A percentile compares a stretch with the other conserved stretches of the same genome.
These are phyloP conservation scores for Dendrobium nobile DNA, from an alignment of 106 monocot species.

Conservation along the genomic window DNA sequence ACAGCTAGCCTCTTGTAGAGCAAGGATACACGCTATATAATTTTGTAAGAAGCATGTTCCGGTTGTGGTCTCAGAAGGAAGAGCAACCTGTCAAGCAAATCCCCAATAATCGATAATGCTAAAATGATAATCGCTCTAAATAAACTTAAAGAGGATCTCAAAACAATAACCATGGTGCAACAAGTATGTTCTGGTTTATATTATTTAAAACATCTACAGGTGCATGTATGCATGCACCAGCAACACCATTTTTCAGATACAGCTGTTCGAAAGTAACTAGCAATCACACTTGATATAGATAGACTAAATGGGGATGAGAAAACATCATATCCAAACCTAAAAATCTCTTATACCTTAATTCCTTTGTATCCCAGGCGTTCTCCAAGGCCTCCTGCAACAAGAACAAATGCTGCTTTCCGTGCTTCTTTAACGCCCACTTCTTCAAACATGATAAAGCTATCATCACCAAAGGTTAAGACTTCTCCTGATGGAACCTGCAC, in stretches of 20 bases:
- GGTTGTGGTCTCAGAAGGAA: constrained; percentile 74
- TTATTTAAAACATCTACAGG: neutral
- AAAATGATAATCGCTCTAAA: neutral
- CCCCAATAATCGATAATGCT: constrained; percentile 5
- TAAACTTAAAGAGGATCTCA: neutral
- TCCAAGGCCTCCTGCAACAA: constrained; percentile 96
- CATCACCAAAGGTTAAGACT: constrained; percentile 79
- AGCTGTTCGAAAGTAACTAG: constrained; percentile 2
- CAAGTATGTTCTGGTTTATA: neutral
- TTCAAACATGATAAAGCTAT: constrained; percentile 77
- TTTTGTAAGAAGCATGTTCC: constrained; percentile 83
- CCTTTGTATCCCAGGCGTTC: constrained; percentile 98
- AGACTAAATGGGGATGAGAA: neutral
- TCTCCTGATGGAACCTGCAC: constrained; percentile 92
- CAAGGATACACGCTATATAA: constrained; percentile 83
- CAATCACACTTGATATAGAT: neutral
- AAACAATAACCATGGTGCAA: neutral
- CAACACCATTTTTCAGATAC: neutral
- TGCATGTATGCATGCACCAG: neutral
- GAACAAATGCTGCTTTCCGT: constrained; percentile 74
- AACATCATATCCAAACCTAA: neutral
- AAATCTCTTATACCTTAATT: constrained; percentile 63
- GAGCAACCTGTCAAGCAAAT: constrained; percentile 60
- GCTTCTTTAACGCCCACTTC: constrained; percentile 73
- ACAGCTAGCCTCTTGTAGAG: constrained; percentile 73